A percentile compares a stretch with the other conserved stretches of the same genome.
Evolutionary conservation across 2,329 filamentous ascomycete species (phyloP).

Genomic region (Pseudogymnoascus sp.): DNA sequence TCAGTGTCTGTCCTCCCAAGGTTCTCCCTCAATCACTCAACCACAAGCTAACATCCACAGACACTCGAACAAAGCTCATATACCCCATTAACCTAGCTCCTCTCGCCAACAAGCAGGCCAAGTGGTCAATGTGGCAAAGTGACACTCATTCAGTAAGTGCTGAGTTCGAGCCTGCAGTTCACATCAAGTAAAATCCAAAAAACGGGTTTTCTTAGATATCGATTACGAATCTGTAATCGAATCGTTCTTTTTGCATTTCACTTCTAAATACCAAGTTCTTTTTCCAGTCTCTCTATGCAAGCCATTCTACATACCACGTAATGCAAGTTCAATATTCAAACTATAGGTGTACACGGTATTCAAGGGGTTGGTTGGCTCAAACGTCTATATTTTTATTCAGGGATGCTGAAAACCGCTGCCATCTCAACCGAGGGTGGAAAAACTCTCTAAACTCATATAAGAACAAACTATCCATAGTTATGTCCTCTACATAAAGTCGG

Average conservation of each 20-base stretch:
- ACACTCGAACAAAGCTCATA: not conserved
- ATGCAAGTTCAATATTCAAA: not conserved
- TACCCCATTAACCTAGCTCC: not conserved
- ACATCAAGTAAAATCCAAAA: conserved; percentile 6
- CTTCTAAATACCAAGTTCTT: not conserved
- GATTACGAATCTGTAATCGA: not conserved
- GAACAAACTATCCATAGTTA: not conserved
- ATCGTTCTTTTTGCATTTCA: conserved; percentile 1
- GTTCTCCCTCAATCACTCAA: not conserved
- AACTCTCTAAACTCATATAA: not conserved
- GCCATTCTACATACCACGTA: no score
- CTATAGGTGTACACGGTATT: not conserved
- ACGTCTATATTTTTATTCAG: not conserved
- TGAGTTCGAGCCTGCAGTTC: conserved; percentile 1
- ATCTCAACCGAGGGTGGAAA: not conserved
- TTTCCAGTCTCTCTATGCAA: not conserved
- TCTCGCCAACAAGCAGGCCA: not conserved
- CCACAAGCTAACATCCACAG: not conserved
- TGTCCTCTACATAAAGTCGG: conserved; percentile 76
- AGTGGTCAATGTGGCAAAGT: not conserved
- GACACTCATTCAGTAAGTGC: not conserved
- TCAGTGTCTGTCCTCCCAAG: not conserved
- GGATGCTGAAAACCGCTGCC: not conserved
- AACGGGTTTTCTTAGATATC: not conserved
- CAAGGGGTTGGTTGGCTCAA: not conserved